Evolutionary conservation across 371 early-diverging fungal species (phyloP).

Genomic region (Synchytrium microbalum): DNA sequence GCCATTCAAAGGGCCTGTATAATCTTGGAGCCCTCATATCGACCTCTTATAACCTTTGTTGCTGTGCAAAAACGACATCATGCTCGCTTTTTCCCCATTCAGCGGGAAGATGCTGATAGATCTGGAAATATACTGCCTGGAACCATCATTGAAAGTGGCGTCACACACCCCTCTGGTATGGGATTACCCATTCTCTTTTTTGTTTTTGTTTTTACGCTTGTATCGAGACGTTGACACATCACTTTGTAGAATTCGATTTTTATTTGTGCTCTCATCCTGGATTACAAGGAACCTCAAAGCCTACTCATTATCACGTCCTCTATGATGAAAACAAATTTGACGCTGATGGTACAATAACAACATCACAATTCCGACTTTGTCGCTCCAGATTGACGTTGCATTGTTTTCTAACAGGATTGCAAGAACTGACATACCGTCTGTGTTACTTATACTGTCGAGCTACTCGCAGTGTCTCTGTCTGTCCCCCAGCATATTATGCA

Average conservation of each 20-base stretch:
- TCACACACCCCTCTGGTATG: constrained; percentile 61
- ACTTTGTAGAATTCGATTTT: constrained; percentile 69
- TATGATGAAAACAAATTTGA: constrained; percentile 77
- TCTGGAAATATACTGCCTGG: constrained; percentile 81
- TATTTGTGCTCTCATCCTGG: constrained; percentile 87
- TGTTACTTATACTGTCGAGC: constrained; percentile 87
- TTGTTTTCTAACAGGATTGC: constrained; percentile 32
- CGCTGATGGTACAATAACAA: constrained; percentile 49
- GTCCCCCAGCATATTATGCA: constrained; percentile 85
- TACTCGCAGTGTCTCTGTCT: constrained; percentile 70
- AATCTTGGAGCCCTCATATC: constrained; percentile 56
- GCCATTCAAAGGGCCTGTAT: constrained; percentile 71
- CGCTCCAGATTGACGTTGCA: not conserved
- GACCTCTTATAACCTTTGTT: constrained; percentile 82
- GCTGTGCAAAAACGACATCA: constrained; percentile 96
- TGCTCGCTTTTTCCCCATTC: constrained; percentile 82
- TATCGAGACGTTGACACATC: not conserved
- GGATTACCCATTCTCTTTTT: not conserved
- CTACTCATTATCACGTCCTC: constrained; percentile 81
- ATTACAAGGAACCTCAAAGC: constrained; percentile 86
- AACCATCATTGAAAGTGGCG: constrained; percentile 78
- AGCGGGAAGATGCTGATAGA: constrained; percentile 46
- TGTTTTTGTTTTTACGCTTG: constrained; percentile 3
- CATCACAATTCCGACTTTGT: no score
- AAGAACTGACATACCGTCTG: constrained; percentile 74